Evolutionary conservation across 163 green algal species (phyloP), one percentile per base, ranked within the genome.

Genomic region (Scenedesmus sp.): DNA sequence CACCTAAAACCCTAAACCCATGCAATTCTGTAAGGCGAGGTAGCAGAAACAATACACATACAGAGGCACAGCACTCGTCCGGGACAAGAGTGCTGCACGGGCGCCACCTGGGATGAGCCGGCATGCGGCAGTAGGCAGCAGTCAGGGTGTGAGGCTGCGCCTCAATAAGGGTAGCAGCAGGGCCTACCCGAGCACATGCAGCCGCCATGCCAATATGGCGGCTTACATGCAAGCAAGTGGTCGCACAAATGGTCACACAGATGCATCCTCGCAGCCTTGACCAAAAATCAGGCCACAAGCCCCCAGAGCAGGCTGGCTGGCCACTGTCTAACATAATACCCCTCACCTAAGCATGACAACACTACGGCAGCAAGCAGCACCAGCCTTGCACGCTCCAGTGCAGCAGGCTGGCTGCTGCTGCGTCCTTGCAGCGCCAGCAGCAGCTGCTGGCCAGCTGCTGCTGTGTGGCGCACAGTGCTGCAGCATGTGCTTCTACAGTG

Each of bases 201-300:
- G 70, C 70, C 46, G 4, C 23, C 70, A 79, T 79, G 70, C 70
- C 70, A 79, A 79, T 79, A 79, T 23, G 13, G 70, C 70, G 46
- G 70, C 70, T 13, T 79, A 23, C 46, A 52, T 79, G 70, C 70
- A 79, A 52, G 70, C 70, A 46, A 76, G 6, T 34, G 66, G 70
- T 79, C 70, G 46, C 70, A 79, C 70, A 73, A 73, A 73, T 73
- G 64, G 64, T 79, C 70, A 79, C 70, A 79, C 70, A 79, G 70
- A 79, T 79, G 70, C 70, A 79, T 52, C 13, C 70, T 15, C 23
- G 70, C 70, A 52, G 6, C 23, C 5, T 46, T 13, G 23, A 8
- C 70, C 70, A 52, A 52, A 79, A 52, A 16, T 13, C 23, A 79
- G 70, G 70, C 70, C 23, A 79, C 23, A 6, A 52, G 70, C 70